Conservation (phyloP, 257 asterid genomes). For the Solanum tarapatanum region DNA sequence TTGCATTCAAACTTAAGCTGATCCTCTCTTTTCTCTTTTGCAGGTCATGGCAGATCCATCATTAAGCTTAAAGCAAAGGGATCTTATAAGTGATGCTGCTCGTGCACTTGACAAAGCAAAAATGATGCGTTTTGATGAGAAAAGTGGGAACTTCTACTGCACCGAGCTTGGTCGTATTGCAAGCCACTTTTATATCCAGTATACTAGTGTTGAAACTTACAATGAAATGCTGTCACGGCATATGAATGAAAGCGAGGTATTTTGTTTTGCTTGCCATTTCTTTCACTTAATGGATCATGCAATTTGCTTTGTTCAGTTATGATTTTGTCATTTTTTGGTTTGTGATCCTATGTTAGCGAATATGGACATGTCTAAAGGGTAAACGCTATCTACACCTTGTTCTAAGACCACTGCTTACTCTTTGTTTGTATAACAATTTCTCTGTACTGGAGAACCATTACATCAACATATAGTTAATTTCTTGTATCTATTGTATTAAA, state of each 20-base stretch:
- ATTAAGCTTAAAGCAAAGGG: constrained; percentile 82
- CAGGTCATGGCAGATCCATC: constrained; percentile 94
- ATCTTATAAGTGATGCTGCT: constrained; percentile 87
- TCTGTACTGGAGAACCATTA: not conserved
- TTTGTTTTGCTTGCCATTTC: constrained; percentile 2
- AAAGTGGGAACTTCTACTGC: constrained; percentile 95
- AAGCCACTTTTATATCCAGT: constrained; percentile 94
- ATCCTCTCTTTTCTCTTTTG: constrained; percentile 5
- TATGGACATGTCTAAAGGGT: not conserved
- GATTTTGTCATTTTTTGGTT: not conserved
- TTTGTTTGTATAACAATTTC: not conserved
- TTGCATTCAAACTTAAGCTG: not conserved
- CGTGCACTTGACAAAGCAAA: constrained; percentile 96
- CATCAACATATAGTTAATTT: not conserved
- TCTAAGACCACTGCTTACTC: not conserved
- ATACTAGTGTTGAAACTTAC: constrained; percentile 94
- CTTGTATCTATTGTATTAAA: not conserved
- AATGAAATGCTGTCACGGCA: constrained; percentile 83
- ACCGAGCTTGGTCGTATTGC: constrained; percentile 99
- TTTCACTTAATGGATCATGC: not conserved
- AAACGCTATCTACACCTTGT: not conserved
- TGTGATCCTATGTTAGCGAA: not conserved
- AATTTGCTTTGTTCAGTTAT: not conserved
- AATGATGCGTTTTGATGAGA: constrained; percentile 99
- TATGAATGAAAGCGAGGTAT: constrained; percentile 97